Evolutionary conservation across 2,329 filamentous ascomycete species (phyloP).

Genomic region (Fusarium sp.): DNA sequence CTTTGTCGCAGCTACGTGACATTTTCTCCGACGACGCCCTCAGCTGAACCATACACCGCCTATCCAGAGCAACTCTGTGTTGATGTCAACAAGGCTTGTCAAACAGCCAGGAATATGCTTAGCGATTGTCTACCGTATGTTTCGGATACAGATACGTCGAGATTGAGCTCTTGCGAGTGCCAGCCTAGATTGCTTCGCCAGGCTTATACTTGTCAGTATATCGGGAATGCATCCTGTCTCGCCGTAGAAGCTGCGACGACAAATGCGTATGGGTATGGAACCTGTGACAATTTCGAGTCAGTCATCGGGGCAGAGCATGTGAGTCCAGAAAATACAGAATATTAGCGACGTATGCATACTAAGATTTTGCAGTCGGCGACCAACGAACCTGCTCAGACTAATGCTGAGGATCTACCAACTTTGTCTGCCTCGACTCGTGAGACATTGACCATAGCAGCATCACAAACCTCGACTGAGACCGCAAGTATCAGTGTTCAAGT

Average conservation of each 20-base stretch:
- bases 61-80: not conserved
- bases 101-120: not conserved
- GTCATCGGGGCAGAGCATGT: not conserved
- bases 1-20: not conserved
- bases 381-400: rapidly evolving
- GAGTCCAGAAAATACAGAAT: not conserved
- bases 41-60: not conserved
- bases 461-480: not conserved
- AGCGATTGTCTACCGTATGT: not conserved
- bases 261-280: not conserved
- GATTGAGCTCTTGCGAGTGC: not conserved
- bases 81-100: not conserved
- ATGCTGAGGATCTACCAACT: not conserved
- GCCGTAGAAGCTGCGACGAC: not conserved
- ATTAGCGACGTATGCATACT: not conserved
- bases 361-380: not conserved
- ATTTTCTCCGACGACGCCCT: not conserved
- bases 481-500: rapidly evolving
- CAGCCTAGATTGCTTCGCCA: not conserved
- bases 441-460: not conserved
- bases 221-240: not conserved
- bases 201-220: not conserved
- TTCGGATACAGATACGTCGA: not conserved
- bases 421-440: not conserved
- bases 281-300: not conserved